Base-by-base conservation (phyloP, 257 asterid species). In the Mitragyna speciosa region DNA sequence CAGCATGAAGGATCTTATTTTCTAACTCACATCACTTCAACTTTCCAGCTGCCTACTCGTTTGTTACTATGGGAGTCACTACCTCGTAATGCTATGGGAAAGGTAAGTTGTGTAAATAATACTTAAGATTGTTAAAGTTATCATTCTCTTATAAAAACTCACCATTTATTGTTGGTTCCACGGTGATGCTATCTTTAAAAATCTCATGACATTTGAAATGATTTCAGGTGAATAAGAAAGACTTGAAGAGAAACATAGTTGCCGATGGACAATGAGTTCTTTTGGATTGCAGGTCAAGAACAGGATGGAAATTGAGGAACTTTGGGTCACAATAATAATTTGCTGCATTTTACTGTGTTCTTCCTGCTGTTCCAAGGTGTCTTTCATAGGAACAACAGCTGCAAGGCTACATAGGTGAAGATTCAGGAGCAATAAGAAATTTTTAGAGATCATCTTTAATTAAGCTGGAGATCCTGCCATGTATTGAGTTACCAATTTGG, bases 81-180 rank as follows among this genome's bases (percentile, higher is more conserved):
- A 82, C 98, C 98, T 56, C 94, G 97, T 51, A 95, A 95, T 81
- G 98, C 98, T 10, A 95, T 95, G 98, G 98, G 98, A 81, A 95
- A 95, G 92, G 98, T 92, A 67, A 82, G 84, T 81, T 47, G 22
- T 31, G 33, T 70, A 7, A 12, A 28, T n/a, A 45, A 28, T 24
- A 68, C 65, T 43, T 1, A 19, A 19, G 19, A 4, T 19, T 7
- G n/a, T 73, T 14, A 45, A 45, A 36, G 22, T 3, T 4, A 26
- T 41, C 2, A 19, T 43, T 59, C n/a, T 69, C 39, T 22, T 64
- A 22, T 77, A 3, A n/a, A 28, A 6, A 48, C 33, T 28, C 2
- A 51, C 12, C 6, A 14, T 36, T 47, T 59, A 30, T 33, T 19
- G 12, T 12, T 24, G 6, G 33, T 2, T 9, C 2, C 8, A 7